phyloP scores from a whole-genome alignment of 1,284 basidiomycete species.

The Papiliotrema laurentii region DNA sequence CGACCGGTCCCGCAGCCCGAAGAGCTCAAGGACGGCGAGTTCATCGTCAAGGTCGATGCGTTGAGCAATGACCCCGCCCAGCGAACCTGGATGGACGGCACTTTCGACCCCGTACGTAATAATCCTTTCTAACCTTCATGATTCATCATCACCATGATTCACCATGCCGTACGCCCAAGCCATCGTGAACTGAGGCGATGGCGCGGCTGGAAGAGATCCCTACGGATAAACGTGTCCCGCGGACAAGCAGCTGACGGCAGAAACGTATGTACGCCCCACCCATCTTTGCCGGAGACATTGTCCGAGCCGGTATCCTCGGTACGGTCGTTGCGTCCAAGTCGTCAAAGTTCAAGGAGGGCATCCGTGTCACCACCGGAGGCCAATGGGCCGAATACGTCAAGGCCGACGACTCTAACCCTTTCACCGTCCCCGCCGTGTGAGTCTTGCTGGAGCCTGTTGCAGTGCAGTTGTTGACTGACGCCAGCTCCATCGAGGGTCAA shows the following conservation, averaged over 20 bases:
- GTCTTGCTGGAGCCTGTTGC: background rate
- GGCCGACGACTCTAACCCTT: constrained; percentile 14
- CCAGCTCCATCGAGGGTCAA: constrained; percentile 10
- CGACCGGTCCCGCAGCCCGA: constrained; percentile 10
- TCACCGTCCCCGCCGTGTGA: constrained; percentile 6
- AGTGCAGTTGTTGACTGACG: constrained; percentile 2
- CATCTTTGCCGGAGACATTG: constrained; percentile 21
- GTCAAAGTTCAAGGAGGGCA: constrained; percentile 23
- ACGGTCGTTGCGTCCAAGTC: constrained; percentile 24
- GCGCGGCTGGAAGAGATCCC: background rate
- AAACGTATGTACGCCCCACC: constrained; percentile 21
- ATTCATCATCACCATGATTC: no score
- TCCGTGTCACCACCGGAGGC: constrained; percentile 18
- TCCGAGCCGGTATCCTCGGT: constrained; percentile 18
- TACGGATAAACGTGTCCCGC: no score
- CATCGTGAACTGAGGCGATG: no score
- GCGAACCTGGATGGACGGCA: constrained; percentile 30
- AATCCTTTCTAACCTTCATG: no score
- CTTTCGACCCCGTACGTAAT: constrained; percentile 11
- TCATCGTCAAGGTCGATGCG: constrained; percentile 26
- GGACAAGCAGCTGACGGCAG: constrained; percentile 8
- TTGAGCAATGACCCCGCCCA: constrained; percentile 41
- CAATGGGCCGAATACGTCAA: constrained; percentile 39
- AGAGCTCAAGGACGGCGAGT: constrained; percentile 26
- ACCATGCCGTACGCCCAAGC: background rate